phyloP scores from a whole-genome alignment of 495 filamentous ascomycete species.

The Lineolata rhizophorae region DNA sequence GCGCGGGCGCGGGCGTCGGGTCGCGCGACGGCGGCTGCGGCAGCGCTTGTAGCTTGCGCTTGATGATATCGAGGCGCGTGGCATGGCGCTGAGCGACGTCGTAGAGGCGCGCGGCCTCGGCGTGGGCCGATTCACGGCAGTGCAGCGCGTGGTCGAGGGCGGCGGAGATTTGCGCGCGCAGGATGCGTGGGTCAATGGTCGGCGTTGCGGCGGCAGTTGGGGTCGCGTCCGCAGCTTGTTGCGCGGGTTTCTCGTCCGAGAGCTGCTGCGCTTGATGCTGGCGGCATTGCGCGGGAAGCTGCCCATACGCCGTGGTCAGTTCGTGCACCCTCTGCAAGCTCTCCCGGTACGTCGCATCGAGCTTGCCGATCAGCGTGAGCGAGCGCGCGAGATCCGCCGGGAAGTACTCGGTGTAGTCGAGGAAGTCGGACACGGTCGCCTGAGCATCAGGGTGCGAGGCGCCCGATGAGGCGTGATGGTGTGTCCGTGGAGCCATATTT shows the following conservation, averaged over 20 bases:
- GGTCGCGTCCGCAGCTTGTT: too few species aligned
- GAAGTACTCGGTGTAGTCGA: slow-evolving; percentile 88
- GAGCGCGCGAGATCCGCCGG: slow-evolving; percentile 83
- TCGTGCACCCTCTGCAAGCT: slow-evolving; percentile 46
- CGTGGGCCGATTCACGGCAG: slow-evolving; percentile 54
- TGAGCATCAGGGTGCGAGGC: slow-evolving; percentile 73
- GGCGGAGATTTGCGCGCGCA: slow-evolving; percentile 59
- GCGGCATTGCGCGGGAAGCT: slow-evolving; percentile 42
- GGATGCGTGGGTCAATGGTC: slow-evolving; percentile 25
- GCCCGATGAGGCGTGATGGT: slow-evolving; percentile 14
- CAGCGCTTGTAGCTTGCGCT: slow-evolving; percentile 59
- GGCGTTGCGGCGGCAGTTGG: slow-evolving; percentile 23
- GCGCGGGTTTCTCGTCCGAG: neutral
- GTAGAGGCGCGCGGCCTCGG: slow-evolving; percentile 61
- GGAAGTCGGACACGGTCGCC: slow-evolving; percentile 80
- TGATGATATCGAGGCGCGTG: slow-evolving; percentile 53
- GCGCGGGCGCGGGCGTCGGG: slow-evolving; percentile 29
- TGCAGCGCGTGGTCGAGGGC: slow-evolving; percentile 51
- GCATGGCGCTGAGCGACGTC: slow-evolving; percentile 62
- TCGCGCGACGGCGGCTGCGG: slow-evolving; percentile 48
- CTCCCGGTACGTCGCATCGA: slow-evolving; percentile 49
- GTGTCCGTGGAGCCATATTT: too few species aligned
- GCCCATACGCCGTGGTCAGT: slow-evolving; percentile 50
- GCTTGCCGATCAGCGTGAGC: slow-evolving; percentile 64
- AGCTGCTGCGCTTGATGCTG: too few species aligned